Base-by-base conservation (phyloP, 768 basidiomycete species). In the Clavaria fumosa region DNA sequence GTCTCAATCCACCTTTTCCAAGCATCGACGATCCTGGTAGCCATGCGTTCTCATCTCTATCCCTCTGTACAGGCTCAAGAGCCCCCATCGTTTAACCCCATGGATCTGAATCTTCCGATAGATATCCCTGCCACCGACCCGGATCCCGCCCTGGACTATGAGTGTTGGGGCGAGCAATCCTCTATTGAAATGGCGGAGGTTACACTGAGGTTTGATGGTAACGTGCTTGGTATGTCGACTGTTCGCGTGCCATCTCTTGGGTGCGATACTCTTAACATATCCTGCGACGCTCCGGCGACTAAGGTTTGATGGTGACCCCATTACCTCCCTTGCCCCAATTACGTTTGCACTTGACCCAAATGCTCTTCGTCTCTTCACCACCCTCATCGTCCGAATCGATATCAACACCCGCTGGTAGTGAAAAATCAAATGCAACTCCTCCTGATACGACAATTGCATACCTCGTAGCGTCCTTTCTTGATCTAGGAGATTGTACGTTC, bases 401-500 rank as follows among this genome's bases (percentile, higher is more conserved):
- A 30, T 31, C 34, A 43, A 34, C 37, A 32, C 28, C 49, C 45
- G 11, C 47, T 43, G 23, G 42, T 37, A 41, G 38, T 43, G 44
- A 23, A 28, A 45, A 40, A 41, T 40, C 41, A 42, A 15, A 28
- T 28, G 26, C 26, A 28, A 28, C 26, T 14, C 14, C 14, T 28
- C 14, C 9, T 14, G 26, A 28, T 9, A 28, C 26, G 9, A 9
- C 26, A 14, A 28, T 9, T 9, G 52, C 72, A 7, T 70, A 67
- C 45, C 52, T 83, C 4, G 60, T 66, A 7, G 61, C 65, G 15
- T 67, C 61, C 35, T 71, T 64, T 42, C 52, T 77, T n/a, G 67
- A 80, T 41, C 72, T 75, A 34, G 66, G 64, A 33, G 66, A 75
- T 42, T 76, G 79, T 81, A 52, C 44, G n/a, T n/a, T n/a, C n/a